Percentiles rank a stretch among this genome's conserved stretches.
Evolutionary conservation across 345 rosid species (phyloP).

Genomic region (Gossypium longicalyx): DNA sequence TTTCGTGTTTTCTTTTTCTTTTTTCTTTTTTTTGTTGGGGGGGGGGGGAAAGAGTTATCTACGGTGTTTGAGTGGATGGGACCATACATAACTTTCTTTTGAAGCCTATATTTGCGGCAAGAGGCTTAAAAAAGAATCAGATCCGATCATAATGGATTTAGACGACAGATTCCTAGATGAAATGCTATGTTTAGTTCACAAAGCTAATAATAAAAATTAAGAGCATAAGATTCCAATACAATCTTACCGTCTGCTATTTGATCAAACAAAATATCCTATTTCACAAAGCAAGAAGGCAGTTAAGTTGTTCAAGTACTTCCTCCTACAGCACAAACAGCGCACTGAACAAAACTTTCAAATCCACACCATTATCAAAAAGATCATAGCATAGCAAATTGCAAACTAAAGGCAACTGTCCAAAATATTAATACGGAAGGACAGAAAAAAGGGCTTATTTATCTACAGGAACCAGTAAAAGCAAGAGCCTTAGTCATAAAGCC

Average conservation of each 20-base stretch:
- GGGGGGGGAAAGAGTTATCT: too few relatives aligned
- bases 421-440: background rate
- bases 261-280: background rate
- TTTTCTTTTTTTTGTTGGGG: too few relatives aligned
- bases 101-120: background rate
- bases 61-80: background rate
- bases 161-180: background rate
- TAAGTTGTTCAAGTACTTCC: background rate
- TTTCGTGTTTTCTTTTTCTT: too few relatives aligned
- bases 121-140: background rate
- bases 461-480: conserved; percentile 10
- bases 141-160: background rate
- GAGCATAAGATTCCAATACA: background rate
- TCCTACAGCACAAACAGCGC: background rate
- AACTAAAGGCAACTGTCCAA: background rate
- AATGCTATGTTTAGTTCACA: background rate
- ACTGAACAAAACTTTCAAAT: background rate
- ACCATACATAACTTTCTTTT: background rate
- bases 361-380: background rate
- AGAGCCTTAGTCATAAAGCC: conserved; percentile 38
- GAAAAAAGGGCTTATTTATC: conserved; percentile 32
- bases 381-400: background rate
- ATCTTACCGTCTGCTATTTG: background rate
- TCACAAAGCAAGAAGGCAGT: background rate
- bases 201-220: background rate